A percentile compares a stretch with the other conserved stretches of the same genome.
These are phyloP conservation scores for Eucalyptus tenuipes DNA, from an alignment of 345 rosid genomes.

Conservation along the genomic window DNA sequence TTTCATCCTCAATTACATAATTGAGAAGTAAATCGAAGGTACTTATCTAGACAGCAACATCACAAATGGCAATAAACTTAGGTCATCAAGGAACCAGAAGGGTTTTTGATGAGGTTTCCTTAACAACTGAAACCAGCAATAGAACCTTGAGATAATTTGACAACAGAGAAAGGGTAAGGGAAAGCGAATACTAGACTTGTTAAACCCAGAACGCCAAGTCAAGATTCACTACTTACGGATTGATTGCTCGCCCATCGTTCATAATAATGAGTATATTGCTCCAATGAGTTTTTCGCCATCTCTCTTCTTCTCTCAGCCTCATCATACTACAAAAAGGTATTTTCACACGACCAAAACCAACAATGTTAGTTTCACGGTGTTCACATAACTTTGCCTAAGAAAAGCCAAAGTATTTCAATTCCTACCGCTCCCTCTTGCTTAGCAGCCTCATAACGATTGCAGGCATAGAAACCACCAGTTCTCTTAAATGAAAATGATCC, in stretches of 20 bases:
- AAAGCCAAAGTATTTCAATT: neutral
- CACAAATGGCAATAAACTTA: neutral
- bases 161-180: neutral
- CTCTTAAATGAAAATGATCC: slow-evolving; percentile 8
- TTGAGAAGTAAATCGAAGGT: neutral
- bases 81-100: neutral
- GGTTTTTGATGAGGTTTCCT: neutral
- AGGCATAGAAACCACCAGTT: slow-evolving; percentile 91
- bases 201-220: neutral
- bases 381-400: neutral
- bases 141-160: neutral
- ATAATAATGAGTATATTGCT: slow-evolving; percentile 95
- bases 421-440: slow-evolving; percentile 89
- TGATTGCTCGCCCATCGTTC: slow-evolving; percentile 99
- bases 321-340: slow-evolving; percentile 48
- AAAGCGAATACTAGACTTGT: neutral
- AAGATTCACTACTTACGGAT: slow-evolving; percentile 31
- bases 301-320: slow-evolving; percentile 88
- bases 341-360: neutral
- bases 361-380: neutral
- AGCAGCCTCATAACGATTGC: slow-evolving; percentile 78
- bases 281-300: slow-evolving; percentile 93
- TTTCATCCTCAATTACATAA: neutral
- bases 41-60: neutral
- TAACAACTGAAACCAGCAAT: neutral